phyloP scores from a whole-genome alignment of 495 filamentous ascomycete genomes.

The Niebla homalea region DNA sequence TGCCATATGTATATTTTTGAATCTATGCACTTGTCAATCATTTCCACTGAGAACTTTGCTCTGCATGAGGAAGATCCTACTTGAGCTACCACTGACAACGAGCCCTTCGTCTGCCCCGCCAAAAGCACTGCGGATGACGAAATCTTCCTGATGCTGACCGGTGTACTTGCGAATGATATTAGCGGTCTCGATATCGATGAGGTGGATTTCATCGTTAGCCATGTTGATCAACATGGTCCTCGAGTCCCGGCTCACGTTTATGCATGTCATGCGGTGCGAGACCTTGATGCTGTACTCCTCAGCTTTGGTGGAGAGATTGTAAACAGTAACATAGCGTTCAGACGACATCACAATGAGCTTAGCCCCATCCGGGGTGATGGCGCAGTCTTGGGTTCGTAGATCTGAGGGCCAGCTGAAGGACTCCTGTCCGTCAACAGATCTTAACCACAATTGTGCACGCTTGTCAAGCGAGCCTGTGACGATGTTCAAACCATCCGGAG shows the following conservation, averaged over 20 bases:
- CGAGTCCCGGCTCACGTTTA: conserved; percentile 71
- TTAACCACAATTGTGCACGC: conserved; percentile 50
- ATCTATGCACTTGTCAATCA: conserved; percentile 34
- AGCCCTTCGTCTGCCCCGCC: conserved; percentile 87
- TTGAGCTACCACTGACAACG: conserved; percentile 82
- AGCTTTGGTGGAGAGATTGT: conserved; percentile 60
- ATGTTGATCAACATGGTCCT: conserved; percentile 71
- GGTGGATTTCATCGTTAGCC: conserved; percentile 55
- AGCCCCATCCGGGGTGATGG: conserved; percentile 64
- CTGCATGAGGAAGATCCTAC: conserved; percentile 28
- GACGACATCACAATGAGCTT: conserved; percentile 67
- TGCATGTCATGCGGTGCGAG: conserved; percentile 53
- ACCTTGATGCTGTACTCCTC: conserved; percentile 61
- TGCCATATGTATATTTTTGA: conserved; percentile 80
- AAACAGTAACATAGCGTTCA: conserved; percentile 60
- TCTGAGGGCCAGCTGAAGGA: conserved; percentile 51
- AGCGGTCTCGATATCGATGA: conserved; percentile 63
- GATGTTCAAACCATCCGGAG: conserved; percentile 61
- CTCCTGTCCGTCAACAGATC: conserved; percentile 43
- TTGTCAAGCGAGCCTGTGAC: conserved; percentile 69
- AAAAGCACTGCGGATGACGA: conserved; percentile 67
- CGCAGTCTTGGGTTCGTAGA: conserved; percentile 72
- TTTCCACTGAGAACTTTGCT: background rate
- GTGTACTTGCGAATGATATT: conserved; percentile 58
- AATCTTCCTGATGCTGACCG: conserved; percentile 58